Percentiles rank a stretch among this genome's conserved stretches.
Evolutionary conservation across 2,329 filamentous ascomycete genomes (phyloP).

Genomic region (Ophiostoma himal-ulmi): DNA sequence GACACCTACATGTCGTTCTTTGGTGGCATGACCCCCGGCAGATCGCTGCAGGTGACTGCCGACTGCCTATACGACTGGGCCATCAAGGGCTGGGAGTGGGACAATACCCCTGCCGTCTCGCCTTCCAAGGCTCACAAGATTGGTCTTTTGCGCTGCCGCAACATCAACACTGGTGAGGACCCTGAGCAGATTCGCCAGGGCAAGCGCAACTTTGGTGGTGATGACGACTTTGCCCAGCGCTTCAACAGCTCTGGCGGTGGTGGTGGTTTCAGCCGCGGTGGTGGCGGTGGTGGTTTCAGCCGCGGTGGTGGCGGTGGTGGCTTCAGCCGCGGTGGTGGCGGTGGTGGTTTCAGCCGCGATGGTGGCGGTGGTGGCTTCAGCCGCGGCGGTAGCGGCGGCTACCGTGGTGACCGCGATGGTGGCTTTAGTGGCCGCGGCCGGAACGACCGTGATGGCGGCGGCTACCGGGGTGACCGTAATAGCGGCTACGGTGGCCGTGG

Average conservation of each 20-base stretch:
- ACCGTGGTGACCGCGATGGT: neutral
- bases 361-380: neutral
- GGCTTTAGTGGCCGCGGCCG: neutral
- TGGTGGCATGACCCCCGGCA: conserved; percentile 37
- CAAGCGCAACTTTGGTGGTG: conserved; percentile 14
- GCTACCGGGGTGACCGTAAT: neutral
- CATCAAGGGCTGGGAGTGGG: conserved; percentile 47
- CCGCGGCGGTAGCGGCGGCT: neutral
- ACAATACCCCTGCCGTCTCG: conserved; percentile 38
- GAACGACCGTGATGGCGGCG: neutral
- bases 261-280: neutral
- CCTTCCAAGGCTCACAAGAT: conserved; percentile 28
- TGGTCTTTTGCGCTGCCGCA: conserved; percentile 19
- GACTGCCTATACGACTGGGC: conserved; percentile 51
- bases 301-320: conserved; percentile 2
- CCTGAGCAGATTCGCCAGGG: neutral
- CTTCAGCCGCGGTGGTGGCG: neutral
- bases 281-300: conserved; percentile 7
- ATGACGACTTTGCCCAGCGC: neutral
- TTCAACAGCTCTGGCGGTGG: neutral
- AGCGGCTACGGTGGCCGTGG: neutral
- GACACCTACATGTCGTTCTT: conserved; percentile 54
- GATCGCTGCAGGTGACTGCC: conserved; percentile 38
- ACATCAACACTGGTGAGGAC: neutral
- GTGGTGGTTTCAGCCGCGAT: neutral